These are phyloP conservation scores for Physcomitrium patens DNA, from an alignment of 225 moss, liverwort and hornwort genomes.

Conservation along the genomic window DNA sequence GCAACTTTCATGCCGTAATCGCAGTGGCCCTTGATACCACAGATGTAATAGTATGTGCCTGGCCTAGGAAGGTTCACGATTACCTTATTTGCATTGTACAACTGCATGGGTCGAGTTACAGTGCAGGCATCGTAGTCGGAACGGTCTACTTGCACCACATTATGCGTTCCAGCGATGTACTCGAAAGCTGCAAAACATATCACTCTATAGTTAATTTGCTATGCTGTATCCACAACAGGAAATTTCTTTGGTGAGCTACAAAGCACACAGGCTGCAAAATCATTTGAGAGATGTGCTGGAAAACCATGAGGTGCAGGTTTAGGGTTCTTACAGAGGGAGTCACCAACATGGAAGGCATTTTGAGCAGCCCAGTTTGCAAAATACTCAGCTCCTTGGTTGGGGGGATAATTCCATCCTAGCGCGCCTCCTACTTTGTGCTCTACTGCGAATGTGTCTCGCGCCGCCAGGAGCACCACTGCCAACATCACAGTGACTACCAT, in stretches of 20 bases:
- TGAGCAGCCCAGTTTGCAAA: constrained; percentile 43
- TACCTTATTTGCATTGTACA: constrained; percentile 30
- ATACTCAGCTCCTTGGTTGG: constrained; percentile 24
- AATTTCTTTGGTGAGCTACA: not conserved
- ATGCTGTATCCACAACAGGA: not conserved
- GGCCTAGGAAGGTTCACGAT: constrained; percentile 30
- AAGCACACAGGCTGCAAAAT: too few species aligned
- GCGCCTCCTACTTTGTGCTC: constrained; percentile 42
- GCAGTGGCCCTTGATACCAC: constrained; percentile 43
- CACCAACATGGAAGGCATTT: constrained; percentile 30
- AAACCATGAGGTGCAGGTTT: not conserved
- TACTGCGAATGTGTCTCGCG: constrained; percentile 10
- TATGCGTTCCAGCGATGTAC: constrained; percentile 32
- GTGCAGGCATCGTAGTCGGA: constrained; percentile 36
- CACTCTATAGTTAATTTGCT: not conserved
- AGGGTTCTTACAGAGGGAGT: constrained; percentile 32
- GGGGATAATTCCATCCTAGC: constrained; percentile 44
- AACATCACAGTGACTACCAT: constrained; percentile 12
- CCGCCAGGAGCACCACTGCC: not conserved
- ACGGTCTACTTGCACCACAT: constrained; percentile 47
- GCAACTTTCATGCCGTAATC: constrained; percentile 47
- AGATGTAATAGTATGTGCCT: constrained; percentile 40
- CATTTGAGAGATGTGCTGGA: not conserved
- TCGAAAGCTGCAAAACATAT: constrained; percentile 32
- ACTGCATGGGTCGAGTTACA: constrained; percentile 15